These are phyloP conservation scores for Vicia villosa DNA, from an alignment of 306 rosid species.

Conservation along the genomic window DNA sequence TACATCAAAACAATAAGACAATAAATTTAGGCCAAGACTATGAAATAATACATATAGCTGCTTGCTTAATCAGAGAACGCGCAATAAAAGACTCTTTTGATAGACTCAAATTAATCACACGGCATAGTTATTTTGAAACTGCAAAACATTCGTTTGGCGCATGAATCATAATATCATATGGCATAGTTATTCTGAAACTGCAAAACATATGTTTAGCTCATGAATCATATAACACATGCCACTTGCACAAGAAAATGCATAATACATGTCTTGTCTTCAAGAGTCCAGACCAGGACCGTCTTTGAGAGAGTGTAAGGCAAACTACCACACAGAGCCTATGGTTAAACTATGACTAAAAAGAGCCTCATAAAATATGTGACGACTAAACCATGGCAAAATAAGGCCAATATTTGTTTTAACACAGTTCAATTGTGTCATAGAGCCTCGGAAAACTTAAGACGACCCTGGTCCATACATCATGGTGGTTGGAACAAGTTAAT, in stretches of 20 bases:
- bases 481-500: neutral
- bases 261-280: neutral
- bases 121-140: slow-evolving; percentile 2
- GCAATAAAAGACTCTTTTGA: slow-evolving; percentile 12
- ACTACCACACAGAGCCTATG: no score
- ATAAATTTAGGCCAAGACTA: neutral
- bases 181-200: no score
- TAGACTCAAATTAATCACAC: neutral
- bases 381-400: no score
- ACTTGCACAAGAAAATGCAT: slow-evolving; percentile 14
- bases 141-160: neutral
- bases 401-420: no score
- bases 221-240: neutral
- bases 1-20: slow-evolving; percentile 1
- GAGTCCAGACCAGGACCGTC: neutral
- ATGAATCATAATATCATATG: neutral
- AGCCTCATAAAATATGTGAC: no score
- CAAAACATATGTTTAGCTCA: neutral
- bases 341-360: no score
- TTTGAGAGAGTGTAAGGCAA: no score
- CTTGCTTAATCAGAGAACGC: neutral
- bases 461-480: neutral
- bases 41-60: neutral
- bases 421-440: no score
- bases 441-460: no score